A percentile compares a stretch with the other conserved stretches of the same genome.
These are phyloP conservation scores for Oenanthe javanica DNA, from an alignment of 140 eudicot species.

Conservation along the genomic window DNA sequence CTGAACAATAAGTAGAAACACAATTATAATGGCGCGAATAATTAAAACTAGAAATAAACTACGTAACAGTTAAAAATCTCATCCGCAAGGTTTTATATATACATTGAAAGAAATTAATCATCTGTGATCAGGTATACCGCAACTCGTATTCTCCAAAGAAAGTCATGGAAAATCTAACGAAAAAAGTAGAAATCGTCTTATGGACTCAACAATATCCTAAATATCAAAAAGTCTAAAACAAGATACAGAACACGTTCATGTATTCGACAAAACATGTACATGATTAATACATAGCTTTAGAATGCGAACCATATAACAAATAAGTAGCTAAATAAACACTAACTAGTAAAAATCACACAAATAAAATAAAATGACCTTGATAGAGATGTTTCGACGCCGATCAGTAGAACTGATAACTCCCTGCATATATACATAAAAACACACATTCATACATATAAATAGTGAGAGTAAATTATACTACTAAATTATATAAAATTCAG, in stretches of 20 bases:
- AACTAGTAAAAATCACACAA: conserved; percentile 11
- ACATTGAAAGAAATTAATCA: not conserved
- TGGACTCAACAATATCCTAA: not conserved
- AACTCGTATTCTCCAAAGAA: conserved; percentile 29
- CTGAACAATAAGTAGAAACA: not conserved
- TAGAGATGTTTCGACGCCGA: conserved; percentile 21
- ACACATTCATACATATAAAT: conserved; percentile 3
- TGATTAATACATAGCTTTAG: not conserved
- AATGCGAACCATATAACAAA: not conserved
- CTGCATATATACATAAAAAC: conserved; percentile 25
- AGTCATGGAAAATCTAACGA: not conserved
- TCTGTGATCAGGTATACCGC: not conserved
- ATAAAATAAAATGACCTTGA: conserved; percentile 32
- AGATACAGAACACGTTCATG: not conserved
- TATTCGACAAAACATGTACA: not conserved
- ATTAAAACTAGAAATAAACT: not conserved
- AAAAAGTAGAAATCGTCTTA: not conserved
- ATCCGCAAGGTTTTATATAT: not conserved
- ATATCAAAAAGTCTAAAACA: not conserved
- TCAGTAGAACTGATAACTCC: conserved; percentile 27
- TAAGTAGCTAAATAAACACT: not conserved
- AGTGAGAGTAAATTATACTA: not conserved
- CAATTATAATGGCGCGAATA: not conserved
- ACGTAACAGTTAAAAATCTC: not conserved
- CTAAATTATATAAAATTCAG: not conserved